phyloP scores from a whole-genome alignment of 805 yeast genomes.

The Scheffersomyces lignosus region DNA sequence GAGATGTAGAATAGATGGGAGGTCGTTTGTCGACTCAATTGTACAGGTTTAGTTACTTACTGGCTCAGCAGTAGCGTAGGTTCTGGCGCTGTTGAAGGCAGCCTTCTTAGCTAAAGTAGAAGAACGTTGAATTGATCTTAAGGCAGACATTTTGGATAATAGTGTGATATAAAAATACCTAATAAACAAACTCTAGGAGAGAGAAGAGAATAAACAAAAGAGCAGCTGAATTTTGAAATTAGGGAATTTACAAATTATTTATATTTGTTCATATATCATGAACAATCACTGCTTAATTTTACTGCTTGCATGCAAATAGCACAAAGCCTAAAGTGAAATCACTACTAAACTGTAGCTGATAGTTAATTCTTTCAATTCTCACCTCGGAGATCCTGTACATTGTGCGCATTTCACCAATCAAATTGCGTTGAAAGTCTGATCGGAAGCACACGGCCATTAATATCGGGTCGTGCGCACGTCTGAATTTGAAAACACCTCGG shows the following conservation, averaged over 20 bases:
- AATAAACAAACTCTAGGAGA: conserved; percentile 7
- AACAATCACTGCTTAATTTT: conserved; percentile 1
- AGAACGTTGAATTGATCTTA: conserved; percentile 39
- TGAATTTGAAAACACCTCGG: neutral
- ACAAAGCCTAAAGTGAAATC: neutral
- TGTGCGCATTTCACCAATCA: neutral
- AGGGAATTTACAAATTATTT: conserved; percentile 5
- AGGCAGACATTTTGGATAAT: conserved; percentile 28
- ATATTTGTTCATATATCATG: conserved; percentile 2
- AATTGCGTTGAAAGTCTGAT: neutral
- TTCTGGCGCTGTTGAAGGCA: conserved; percentile 19
- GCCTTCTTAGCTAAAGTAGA: conserved; percentile 28
- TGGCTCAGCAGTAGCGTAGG: conserved; percentile 41
- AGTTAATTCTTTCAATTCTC: no score
- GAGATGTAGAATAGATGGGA: neutral
- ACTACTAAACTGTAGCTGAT: no score
- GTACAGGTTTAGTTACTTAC: conserved; percentile 18
- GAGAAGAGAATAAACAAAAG: conserved; percentile 11
- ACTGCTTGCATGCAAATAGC: neutral
- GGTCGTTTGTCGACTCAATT: neutral
- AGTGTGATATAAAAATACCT: no score
- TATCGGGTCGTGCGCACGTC: neutral
- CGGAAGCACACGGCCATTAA: conserved; percentile 6
- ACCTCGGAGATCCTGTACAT: no score
- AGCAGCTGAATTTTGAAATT: conserved; percentile 10